These are phyloP conservation scores for Chaetomiaceae sp. DNA, from an alignment of 2,329 filamentous ascomycete genomes.

Conservation along the genomic window DNA sequence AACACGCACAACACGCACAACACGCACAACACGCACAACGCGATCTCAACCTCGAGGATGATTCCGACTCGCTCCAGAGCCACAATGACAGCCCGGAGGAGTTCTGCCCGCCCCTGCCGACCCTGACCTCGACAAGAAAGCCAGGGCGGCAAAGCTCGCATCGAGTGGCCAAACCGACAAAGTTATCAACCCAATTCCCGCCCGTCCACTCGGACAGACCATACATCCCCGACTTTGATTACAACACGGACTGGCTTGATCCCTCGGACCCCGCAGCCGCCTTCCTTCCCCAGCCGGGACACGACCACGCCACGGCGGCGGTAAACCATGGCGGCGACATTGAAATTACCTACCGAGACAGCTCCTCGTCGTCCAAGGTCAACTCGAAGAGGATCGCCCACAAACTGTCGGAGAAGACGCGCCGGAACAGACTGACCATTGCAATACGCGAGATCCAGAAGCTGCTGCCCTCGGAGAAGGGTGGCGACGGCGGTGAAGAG, in stretches of 20 bases:
- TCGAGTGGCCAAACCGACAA: conserved; percentile 14
- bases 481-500: neutral
- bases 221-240: conserved; percentile 8
- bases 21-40: no score
- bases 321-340: neutral
- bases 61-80: conserved; percentile 23
- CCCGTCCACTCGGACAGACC: neutral
- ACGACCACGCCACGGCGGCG: neutral
- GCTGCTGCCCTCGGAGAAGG: conserved; percentile 18
- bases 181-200: neutral
- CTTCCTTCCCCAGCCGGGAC: neutral
- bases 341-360: conserved; percentile 14
- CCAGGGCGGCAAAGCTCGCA: conserved; percentile 12
- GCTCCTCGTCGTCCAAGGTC: conserved; percentile 15
- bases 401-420: conserved; percentile 27
- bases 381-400: conserved; percentile 25
- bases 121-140: conserved; percentile 2
- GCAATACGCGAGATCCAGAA: conserved; percentile 28
- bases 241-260: conserved; percentile 11
- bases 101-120: conserved; percentile 1
- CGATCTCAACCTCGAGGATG: conserved; percentile 19
- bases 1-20: no score
- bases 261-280: neutral
- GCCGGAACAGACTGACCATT: conserved; percentile 23
- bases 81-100: conserved; percentile 18